Base-by-base conservation (phyloP, 2,329 filamentous ascomycete genomes). In the Neurospora crassa region DNA sequence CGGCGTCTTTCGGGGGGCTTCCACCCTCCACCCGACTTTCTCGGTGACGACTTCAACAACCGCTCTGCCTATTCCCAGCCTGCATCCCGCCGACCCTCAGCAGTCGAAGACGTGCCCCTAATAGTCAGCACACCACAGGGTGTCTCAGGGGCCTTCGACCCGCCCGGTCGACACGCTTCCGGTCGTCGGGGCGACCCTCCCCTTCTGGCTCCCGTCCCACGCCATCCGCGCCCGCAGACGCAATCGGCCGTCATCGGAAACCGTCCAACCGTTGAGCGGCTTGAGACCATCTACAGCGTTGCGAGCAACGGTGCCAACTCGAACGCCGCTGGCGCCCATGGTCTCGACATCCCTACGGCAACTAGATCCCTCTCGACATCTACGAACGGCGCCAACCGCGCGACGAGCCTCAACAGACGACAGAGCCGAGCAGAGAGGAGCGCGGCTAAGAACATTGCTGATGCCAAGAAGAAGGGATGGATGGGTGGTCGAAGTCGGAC, bases 91-190 rank as follows among this genome's bases (percentile, higher is more conserved):
- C 53, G 24, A 18, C 53, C 29, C 0, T 63, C 53, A n/a, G 53
- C 53, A 63, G 29, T 63, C 3, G 80, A 85, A 37, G 86, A 88
- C 45, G 84, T 85, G 70, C 87, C 87, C 4, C 81, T 89, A 37
- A 89, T 89, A 70, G 88, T 89, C 77, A 89, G 87, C 78, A 89
- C 87, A 3, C 87, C 87, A 1, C 83, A 80, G 11, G 87, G 87
- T 18, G 82, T 89, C 10, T 80, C 82, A 0, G 87, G 87, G 2
- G 85, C 84, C 1, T 87, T 84, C 73, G 87, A 89, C 71, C 75
- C 79, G 1, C 83, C 84, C 1, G 76, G 76, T 6, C 79, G 79
- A 12, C 78, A 77, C 40, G 76, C 76, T 20, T 79, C 79, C n/a
- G 75, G 77, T 16, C 77, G 68, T 5, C 78, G 78, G 20, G 76